Percentiles rank a stretch among this genome's conserved stretches.
Evolutionary conservation across 2,329 filamentous ascomycete genomes (phyloP).

Genomic region (Chaetothyriales sp.): DNA sequence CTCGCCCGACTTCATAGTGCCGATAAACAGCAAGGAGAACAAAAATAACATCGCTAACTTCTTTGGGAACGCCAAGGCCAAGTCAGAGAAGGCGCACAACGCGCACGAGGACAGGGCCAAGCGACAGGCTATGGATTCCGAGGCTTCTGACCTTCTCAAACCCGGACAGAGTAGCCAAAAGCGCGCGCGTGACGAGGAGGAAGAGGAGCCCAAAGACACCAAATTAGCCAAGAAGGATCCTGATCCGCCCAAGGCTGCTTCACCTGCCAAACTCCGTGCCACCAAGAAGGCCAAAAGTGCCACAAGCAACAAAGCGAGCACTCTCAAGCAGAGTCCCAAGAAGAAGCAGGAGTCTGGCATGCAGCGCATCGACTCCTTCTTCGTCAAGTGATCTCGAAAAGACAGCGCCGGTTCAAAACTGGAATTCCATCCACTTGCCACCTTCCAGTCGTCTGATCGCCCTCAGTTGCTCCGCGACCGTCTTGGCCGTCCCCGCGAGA

Average conservation of each 20-base stretch:
- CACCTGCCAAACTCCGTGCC: slow-evolving; percentile 27
- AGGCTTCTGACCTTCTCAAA: slow-evolving; percentile 32
- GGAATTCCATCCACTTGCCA: slow-evolving; percentile 30
- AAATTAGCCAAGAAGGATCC: slow-evolving; percentile 11
- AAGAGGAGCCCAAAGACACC: slow-evolving; percentile 9
- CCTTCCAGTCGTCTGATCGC: slow-evolving; percentile 20
- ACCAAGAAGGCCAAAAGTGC: slow-evolving; percentile 41
- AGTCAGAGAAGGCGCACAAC: slow-evolving; percentile 25
- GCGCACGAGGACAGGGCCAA: slow-evolving; percentile 18
- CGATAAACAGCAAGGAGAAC: slow-evolving; percentile 71
- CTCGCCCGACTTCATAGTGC: slow-evolving; percentile 68
- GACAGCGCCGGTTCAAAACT: slow-evolving; percentile 1
- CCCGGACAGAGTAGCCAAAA: slow-evolving; percentile 19
- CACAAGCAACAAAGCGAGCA: slow-evolving; percentile 39
- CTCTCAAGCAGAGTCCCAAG: slow-evolving; percentile 30
- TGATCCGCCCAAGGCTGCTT: slow-evolving; percentile 19
- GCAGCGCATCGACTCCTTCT: slow-evolving; percentile 39
- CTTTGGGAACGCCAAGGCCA: slow-evolving; percentile 44
- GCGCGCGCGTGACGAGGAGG: slow-evolving; percentile 13
- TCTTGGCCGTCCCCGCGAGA: slow-evolving; percentile 20
- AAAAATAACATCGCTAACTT: slow-evolving; percentile 92
- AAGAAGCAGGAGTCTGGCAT: slow-evolving; percentile 36
- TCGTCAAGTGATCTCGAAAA: slow-evolving; percentile 23
- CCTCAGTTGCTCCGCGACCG: slow-evolving; percentile 23
- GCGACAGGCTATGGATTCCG: slow-evolving; percentile 31